Evolutionary conservation across 495 filamentous ascomycete genomes (phyloP), one percentile per base, ranked within the genome.

Genomic region (Penicillium samsonianum): DNA sequence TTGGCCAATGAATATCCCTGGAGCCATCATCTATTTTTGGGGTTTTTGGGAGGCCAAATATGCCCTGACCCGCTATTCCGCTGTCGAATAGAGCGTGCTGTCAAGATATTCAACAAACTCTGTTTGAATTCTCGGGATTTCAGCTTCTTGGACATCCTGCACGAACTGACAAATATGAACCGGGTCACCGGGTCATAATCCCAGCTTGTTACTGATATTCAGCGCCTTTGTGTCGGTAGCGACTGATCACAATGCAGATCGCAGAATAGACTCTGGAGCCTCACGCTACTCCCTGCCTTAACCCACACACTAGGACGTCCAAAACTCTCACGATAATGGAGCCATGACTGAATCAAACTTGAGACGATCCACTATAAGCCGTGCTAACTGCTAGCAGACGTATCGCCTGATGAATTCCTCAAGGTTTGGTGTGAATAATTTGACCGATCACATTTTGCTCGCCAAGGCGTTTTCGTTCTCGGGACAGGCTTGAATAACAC

Each of bases 401-500:
- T 14, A 33, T 14, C 30, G 11, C 30, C 30, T 4, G 88, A 90
- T 50, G 83, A 89, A 68, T 73, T 65, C 42, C 65, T 81, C 50
- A 84, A 82, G 56, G 67, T 67, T 14, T 90, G 89, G 88, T 90
- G 88, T 63, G 58, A 63, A 26, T 28, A 8, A 17, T 9, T 38
- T 70, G 25, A 70, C 68, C 19, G 86, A 90, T 73, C 81, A 81
- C 61, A 82, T 90, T 60, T 75, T 55, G 84, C 5, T 75, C 79
- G 10, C 72, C 75, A 2, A 84, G 86, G 49, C 82, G 83, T 42
- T 74, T 90, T 49, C 81, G 75, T 17, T 91, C 89, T 73, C 84
- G 84, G 10, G 85, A 77, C 57, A 85, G n/a, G 84, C 59, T 90
- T 92, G 70, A 78, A 86, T 72, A 80, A 90, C 63, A 71, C 88